phyloP scores from a whole-genome alignment of 768 basidiomycete genomes.

The Obba rivulosa region DNA sequence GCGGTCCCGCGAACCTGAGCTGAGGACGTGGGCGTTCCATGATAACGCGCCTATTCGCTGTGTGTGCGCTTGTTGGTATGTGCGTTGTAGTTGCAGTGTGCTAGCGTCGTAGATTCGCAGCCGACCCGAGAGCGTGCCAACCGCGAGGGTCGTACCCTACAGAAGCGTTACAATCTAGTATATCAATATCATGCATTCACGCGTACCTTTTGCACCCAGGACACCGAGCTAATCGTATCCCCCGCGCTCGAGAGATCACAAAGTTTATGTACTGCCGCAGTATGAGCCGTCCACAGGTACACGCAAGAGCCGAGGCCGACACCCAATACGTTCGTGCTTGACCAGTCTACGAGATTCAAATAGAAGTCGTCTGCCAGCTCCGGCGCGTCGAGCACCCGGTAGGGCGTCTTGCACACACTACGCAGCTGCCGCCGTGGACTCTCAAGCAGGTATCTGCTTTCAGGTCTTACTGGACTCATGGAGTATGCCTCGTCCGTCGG shows the following conservation, averaged over 20 bases:
- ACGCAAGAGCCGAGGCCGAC: slow-evolving; percentile 91
- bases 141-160: slow-evolving; percentile 81
- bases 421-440: slow-evolving; percentile 79
- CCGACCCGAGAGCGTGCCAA: slow-evolving; percentile 86
- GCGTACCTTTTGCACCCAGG: slow-evolving; percentile 81
- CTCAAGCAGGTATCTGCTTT: slow-evolving; percentile 76
- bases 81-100: slow-evolving; percentile 67
- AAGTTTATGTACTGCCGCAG: slow-evolving; percentile 86
- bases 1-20: slow-evolving; percentile 88
- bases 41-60: slow-evolving; percentile 92
- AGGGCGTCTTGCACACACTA: slow-evolving; percentile 89
- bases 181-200: no score
- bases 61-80: slow-evolving; percentile 78
- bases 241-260: slow-evolving; percentile 65
- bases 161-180: neutral
- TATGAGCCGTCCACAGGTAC: slow-evolving; percentile 96
- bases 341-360: slow-evolving; percentile 97
- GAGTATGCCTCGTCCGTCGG: slow-evolving; percentile 88
- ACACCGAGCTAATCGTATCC: slow-evolving; percentile 81
- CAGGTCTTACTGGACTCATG: slow-evolving; percentile 82
- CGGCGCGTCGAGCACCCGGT: slow-evolving; percentile 94
- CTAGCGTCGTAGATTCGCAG: slow-evolving; percentile 93
- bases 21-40: slow-evolving; percentile 86
- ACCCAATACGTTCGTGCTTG: slow-evolving; percentile 88
- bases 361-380: slow-evolving; percentile 98